A percentile compares a stretch with the other conserved stretches of the same genome.
Conservation (phyloP, 805 yeast species). For the Metschnikowia amazonensis region DNA sequence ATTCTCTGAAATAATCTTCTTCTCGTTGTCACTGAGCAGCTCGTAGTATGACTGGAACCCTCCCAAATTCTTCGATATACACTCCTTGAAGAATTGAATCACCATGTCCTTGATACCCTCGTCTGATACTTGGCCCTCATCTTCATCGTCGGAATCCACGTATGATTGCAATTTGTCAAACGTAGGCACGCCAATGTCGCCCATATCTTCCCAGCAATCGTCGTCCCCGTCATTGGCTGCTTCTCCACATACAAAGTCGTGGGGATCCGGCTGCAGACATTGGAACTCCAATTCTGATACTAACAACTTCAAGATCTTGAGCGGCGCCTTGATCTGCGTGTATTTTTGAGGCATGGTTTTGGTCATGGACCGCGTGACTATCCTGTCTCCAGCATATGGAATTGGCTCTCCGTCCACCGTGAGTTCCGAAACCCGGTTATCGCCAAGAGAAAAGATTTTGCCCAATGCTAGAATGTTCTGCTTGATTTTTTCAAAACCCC, state of each 20-base stretch:
- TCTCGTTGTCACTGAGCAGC: constrained; percentile 49
- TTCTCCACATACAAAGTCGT: constrained; percentile 31
- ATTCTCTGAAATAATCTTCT: constrained; percentile 47
- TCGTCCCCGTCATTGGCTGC: constrained; percentile 29
- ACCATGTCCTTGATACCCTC: constrained; percentile 40
- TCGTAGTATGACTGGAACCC: constrained; percentile 52
- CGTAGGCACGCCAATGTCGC: constrained; percentile 59
- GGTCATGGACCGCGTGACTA: constrained; percentile 84
- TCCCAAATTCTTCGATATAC: constrained; percentile 46
- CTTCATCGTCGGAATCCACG: constrained; percentile 42
- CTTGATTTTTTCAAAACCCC: constrained; percentile 72
- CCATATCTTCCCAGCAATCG: constrained; percentile 73
- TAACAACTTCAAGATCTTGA: constrained; percentile 69
- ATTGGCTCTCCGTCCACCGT: constrained; percentile 75
- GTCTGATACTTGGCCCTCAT: constrained; percentile 28
- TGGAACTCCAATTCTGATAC: constrained; percentile 68
- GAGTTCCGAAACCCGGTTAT: constrained; percentile 46
- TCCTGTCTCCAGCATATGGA: constrained; percentile 58
- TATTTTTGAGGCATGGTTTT: constrained; percentile 58
- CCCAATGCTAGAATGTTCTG: constrained; percentile 68
- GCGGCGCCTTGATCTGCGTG: constrained; percentile 62
- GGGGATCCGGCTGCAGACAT: constrained; percentile 45
- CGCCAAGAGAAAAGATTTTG: constrained; percentile 57
- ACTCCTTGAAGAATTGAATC: constrained; percentile 52
- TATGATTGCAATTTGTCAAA: constrained; percentile 61